Conservation (phyloP, 1,284 basidiomycete species). For the Flammula alnicola region DNA sequence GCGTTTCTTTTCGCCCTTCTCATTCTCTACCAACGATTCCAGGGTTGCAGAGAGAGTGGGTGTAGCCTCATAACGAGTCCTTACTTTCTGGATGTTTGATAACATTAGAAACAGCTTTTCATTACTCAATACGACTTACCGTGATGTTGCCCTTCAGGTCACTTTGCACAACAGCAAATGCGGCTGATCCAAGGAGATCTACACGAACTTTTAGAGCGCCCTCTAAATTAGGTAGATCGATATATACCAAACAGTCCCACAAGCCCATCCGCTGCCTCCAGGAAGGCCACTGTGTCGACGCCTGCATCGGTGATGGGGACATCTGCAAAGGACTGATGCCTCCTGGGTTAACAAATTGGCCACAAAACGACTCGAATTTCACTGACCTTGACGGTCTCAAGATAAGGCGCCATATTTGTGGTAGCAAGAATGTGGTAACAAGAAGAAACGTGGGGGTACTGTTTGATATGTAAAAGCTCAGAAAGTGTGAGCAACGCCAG, state of each 20-base stretch:
- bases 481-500: too few relatives aligned
- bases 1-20: conserved; percentile 86
- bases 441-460: too few relatives aligned
- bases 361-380: background rate
- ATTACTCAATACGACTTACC: conserved; percentile 49
- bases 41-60: conserved; percentile 77
- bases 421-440: background rate
- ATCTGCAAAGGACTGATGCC: conserved; percentile 84
- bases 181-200: conserved; percentile 90
- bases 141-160: conserved; percentile 94
- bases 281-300: conserved; percentile 87
- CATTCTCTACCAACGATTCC: conserved; percentile 84
- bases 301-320: conserved; percentile 88
- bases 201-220: conserved; percentile 9
- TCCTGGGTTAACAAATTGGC: background rate
- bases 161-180: conserved; percentile 84
- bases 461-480: too few relatives aligned
- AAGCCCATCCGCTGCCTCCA: conserved; percentile 89
- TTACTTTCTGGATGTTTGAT: conserved; percentile 77
- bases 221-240: background rate
- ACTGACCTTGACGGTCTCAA: conserved; percentile 79
- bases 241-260: conserved; percentile 86
- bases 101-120: background rate
- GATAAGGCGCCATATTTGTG: conserved; percentile 81
- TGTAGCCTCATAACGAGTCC: conserved; percentile 73